Percentiles rank a stretch among this genome's conserved stretches.
Evolutionary conservation across 192 early-diverging fungal species (phyloP).

Genomic region (Glomus cerebriforme): DNA sequence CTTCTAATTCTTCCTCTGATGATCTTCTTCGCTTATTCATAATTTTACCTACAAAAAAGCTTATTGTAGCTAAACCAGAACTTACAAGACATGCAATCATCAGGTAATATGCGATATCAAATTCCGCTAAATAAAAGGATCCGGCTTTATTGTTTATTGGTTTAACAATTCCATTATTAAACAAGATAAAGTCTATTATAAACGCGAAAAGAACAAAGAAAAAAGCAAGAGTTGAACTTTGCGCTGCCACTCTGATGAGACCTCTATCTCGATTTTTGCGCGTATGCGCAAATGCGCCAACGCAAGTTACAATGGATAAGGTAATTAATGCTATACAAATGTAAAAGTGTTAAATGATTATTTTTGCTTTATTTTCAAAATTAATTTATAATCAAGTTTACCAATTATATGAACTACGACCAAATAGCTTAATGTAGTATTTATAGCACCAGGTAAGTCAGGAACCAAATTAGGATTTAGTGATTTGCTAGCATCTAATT

Average conservation of each 20-base stretch:
- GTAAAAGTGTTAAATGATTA: neutral
- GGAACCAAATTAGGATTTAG: neutral
- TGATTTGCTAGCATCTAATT: neutral
- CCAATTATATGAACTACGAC: neutral
- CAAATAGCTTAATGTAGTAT: neutral
- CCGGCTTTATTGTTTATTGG: neutral
- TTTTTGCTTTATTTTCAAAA: neutral
- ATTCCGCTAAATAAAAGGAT: neutral
- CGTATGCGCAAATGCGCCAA: neutral
- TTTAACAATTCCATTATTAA: neutral
- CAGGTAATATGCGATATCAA: neutral
- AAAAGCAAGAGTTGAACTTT: neutral
- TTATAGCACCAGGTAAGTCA: neutral
- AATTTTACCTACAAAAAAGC: neutral
- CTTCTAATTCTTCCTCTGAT: neutral
- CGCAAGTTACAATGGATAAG: neutral
- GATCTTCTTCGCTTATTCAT: neutral
- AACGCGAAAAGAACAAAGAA: neutral
- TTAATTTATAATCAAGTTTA: neutral
- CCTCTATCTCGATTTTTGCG: neutral
- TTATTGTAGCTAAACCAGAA: neutral
- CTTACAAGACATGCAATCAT: neutral
- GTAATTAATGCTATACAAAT: conserved; percentile 1
- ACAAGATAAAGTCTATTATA: neutral
- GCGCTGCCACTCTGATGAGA: neutral